Evolutionary conservation across 306 rosid species (phyloP).

Genomic region (Hippophae gyantsensis): DNA sequence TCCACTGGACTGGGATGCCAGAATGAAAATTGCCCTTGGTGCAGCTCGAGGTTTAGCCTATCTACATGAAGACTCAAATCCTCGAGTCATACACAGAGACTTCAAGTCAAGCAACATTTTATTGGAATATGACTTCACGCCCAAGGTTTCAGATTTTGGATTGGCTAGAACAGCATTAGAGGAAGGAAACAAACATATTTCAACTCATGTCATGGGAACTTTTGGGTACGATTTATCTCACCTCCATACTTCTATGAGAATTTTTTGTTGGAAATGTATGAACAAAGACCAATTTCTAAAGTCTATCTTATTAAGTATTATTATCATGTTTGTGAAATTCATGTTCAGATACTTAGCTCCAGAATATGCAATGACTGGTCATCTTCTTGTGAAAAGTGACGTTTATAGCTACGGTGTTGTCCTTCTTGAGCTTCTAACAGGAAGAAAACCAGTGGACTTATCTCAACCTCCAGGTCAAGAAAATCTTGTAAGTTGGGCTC

Average conservation of each 20-base stretch:
- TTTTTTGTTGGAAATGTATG: background rate
- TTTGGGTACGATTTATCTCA: slow-evolving; percentile 52
- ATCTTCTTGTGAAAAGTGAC: slow-evolving; percentile 91
- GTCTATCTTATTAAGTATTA: background rate
- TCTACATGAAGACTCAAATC: slow-evolving; percentile 92
- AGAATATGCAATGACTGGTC: slow-evolving; percentile 98
- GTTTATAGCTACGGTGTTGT: slow-evolving; percentile 98
- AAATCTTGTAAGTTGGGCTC: slow-evolving; percentile 80
- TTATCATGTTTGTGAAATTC: slow-evolving; percentile 1
- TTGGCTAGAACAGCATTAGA: slow-evolving; percentile 87
- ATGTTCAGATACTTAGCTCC: slow-evolving; percentile 88
- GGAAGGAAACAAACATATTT: slow-evolving; percentile 82
- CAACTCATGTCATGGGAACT: slow-evolving; percentile 98
- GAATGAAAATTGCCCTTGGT: slow-evolving; percentile 93
- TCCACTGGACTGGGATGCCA: slow-evolving; percentile 78
- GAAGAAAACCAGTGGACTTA: slow-evolving; percentile 91
- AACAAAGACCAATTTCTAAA: background rate
- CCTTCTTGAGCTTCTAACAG: slow-evolving; percentile 85
- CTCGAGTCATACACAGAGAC: slow-evolving; percentile 90
- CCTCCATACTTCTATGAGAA: background rate
- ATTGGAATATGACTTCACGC: slow-evolving; percentile 72
- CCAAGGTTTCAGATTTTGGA: slow-evolving; percentile 97
- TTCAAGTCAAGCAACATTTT: slow-evolving; percentile 96
- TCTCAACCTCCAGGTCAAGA: slow-evolving; percentile 93
- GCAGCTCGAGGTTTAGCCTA: slow-evolving; percentile 93